Percentiles rank a stretch among this genome's conserved stretches.
These are phyloP conservation scores for Phytophthora cryptogea DNA, from an alignment of 352 stramenopile genomes.

Conservation along the genomic window DNA sequence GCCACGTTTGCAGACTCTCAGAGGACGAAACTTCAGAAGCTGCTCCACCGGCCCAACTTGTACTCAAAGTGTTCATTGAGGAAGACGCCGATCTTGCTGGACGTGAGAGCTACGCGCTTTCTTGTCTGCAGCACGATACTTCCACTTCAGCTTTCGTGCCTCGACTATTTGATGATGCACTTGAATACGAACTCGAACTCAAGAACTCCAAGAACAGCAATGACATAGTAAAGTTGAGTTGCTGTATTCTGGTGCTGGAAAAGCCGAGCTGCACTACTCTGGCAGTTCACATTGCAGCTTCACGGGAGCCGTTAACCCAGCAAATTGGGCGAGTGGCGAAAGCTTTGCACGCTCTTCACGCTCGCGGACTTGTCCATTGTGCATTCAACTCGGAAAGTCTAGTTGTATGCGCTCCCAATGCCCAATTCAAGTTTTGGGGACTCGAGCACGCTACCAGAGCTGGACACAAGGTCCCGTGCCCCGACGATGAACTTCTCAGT, in stretches of 20 bases:
- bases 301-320: constrained; percentile 37
- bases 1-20: neutral
- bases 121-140: constrained; percentile 39
- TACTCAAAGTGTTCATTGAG: constrained; percentile 67
- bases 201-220: neutral
- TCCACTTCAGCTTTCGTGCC: constrained; percentile 37
- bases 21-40: neutral
- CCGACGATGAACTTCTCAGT: constrained; percentile 17
- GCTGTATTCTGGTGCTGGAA: constrained; percentile 55
- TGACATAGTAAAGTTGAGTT: constrained; percentile 40
- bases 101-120: constrained; percentile 59
- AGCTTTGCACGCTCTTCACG: constrained; percentile 52
- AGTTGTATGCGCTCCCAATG: constrained; percentile 40
- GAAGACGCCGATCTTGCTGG: constrained; percentile 53
- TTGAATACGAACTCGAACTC: constrained; percentile 31
- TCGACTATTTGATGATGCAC: constrained; percentile 42
- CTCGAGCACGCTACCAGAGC: constrained; percentile 50
- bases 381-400: constrained; percentile 49
- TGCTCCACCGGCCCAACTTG: constrained; percentile 13
- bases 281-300: constrained; percentile 19
- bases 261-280: constrained; percentile 45
- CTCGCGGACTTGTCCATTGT: constrained; percentile 56
- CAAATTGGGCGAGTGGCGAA: constrained; percentile 44
- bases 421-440: constrained; percentile 48
- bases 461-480: constrained; percentile 20